phyloP scores from a whole-genome alignment of 371 early-diverging fungal genomes.

The Zopfochytrium polystomum region DNA sequence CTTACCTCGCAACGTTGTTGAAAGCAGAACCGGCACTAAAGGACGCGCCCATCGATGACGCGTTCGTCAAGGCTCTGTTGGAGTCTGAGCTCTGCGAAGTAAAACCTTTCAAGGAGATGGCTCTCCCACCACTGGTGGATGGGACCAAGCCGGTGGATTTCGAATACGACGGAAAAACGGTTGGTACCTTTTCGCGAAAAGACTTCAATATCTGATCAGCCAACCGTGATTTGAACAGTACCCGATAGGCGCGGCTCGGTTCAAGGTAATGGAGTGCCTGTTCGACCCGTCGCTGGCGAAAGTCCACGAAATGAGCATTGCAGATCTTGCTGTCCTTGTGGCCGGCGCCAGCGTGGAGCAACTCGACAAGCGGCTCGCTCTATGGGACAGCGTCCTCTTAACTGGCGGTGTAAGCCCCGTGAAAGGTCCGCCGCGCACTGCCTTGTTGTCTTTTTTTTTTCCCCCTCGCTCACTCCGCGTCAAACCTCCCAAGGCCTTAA shows the following conservation, averaged over 20 bases:
- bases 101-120: conserved; percentile 4
- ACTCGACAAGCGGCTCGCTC: conserved; percentile 65
- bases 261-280: conserved; percentile 59
- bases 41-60: conserved; percentile 30
- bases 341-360: conserved; percentile 61
- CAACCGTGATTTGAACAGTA: conserved; percentile 43
- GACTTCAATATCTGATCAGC: not conserved
- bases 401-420: conserved; percentile 63
- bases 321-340: conserved; percentile 64
- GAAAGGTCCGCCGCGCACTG: conserved; percentile 39
- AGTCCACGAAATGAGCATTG: conserved; percentile 45
- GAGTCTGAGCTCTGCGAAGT: conserved; percentile 62
- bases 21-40: conserved; percentile 55
- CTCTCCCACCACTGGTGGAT: conserved; percentile 4
- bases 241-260: conserved; percentile 60
- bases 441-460: not conserved
- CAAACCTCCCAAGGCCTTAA: conserved; percentile 41
- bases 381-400: conserved; percentile 79
- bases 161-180: conserved; percentile 61
- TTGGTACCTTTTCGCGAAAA: conserved; percentile 10
- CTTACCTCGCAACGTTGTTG: conserved; percentile 57
- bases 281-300: conserved; percentile 60
- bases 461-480: not conserved
- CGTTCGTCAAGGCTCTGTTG: conserved; percentile 55
- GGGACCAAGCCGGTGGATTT: conserved; percentile 43